These are phyloP conservation scores for Leccinum angustisporum DNA, from an alignment of 1,284 basidiomycete genomes.

Conservation along the genomic window DNA sequence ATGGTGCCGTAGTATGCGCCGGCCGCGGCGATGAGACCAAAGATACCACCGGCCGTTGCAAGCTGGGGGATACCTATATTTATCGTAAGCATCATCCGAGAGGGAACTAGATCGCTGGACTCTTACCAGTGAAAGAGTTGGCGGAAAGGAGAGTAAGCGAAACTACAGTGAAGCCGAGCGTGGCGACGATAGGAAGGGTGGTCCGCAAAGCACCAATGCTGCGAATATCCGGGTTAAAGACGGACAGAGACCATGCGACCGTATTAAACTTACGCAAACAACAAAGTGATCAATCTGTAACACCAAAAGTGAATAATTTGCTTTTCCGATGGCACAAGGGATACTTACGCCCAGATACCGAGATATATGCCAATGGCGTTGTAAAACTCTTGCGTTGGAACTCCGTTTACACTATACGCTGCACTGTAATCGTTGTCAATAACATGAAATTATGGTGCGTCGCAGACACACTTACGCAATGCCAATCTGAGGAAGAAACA, in stretches of 20 bases:
- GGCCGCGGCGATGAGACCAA: slow-evolving; percentile 30
- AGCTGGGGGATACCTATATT: slow-evolving; percentile 22
- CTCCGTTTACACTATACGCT: slow-evolving; percentile 26
- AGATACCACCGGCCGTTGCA: slow-evolving; percentile 30
- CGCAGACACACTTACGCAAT: slow-evolving; percentile 21
- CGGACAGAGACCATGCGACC: not conserved
- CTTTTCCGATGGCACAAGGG: not conserved
- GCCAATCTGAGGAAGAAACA: slow-evolving; percentile 30
- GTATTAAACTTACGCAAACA: slow-evolving; percentile 19
- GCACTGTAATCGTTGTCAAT: slow-evolving; percentile 17
- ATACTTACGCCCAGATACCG: slow-evolving; percentile 20
- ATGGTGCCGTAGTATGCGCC: slow-evolving; percentile 32
- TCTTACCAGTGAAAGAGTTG: slow-evolving; percentile 29
- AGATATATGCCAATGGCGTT: slow-evolving; percentile 31
- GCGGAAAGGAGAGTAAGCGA: slow-evolving; percentile 25
- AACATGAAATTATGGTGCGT: not conserved
- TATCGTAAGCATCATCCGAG: not conserved
- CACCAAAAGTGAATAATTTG: not conserved
- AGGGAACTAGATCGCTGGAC: not conserved
- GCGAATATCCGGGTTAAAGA: slow-evolving; percentile 1
- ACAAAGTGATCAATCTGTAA: slow-evolving; percentile 19
- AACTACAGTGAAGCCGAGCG: slow-evolving; percentile 25
- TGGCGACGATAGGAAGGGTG: slow-evolving; percentile 25
- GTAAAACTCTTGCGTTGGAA: slow-evolving; percentile 25
- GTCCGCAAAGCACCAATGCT: slow-evolving; percentile 31